A percentile compares a stretch with the other conserved stretches of the same genome.
Conservation (phyloP, 2,329 filamentous ascomycete species). For the Colletotrichum lentis region DNA sequence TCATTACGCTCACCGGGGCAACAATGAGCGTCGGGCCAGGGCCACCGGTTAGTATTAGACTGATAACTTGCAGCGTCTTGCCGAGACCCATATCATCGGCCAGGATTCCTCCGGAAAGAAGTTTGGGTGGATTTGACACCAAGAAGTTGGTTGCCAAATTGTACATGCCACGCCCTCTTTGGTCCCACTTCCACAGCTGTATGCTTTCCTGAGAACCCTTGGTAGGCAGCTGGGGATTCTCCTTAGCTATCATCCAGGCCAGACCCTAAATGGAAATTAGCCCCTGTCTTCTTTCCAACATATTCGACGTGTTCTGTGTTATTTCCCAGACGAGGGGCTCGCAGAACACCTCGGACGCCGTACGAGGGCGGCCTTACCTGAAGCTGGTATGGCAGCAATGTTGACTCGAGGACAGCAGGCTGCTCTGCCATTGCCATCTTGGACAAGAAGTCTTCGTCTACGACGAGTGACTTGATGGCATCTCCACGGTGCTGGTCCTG, state of each 20-base stretch:
- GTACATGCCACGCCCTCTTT: constrained; percentile 56
- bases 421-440: constrained; percentile 77
- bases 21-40: constrained; percentile 78
- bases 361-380: constrained; percentile 51
- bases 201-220: constrained; percentile 66
- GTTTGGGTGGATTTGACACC: constrained; percentile 61
- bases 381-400: constrained; percentile 80
- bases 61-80: constrained; percentile 88
- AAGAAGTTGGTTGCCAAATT: constrained; percentile 79
- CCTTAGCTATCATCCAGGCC: constrained; percentile 81
- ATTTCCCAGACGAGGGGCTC: background rate
- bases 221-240: constrained; percentile 72
- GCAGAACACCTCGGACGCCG: background rate
- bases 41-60: constrained; percentile 70
- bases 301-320: background rate
- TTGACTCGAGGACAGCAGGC: constrained; percentile 69
- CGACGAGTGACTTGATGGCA: constrained; percentile 74
- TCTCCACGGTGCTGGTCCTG: constrained; percentile 71
- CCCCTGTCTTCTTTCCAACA: background rate
- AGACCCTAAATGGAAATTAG: constrained; percentile 65
- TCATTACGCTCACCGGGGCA: constrained; percentile 85
- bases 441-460: constrained; percentile 73
- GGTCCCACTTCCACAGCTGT: constrained; percentile 77
- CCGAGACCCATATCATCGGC: constrained; percentile 94
- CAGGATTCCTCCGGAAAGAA: constrained; percentile 83